Conservation (phyloP, 192 early-diverging fungal species). For the Pilobolus umbonatus region DNA sequence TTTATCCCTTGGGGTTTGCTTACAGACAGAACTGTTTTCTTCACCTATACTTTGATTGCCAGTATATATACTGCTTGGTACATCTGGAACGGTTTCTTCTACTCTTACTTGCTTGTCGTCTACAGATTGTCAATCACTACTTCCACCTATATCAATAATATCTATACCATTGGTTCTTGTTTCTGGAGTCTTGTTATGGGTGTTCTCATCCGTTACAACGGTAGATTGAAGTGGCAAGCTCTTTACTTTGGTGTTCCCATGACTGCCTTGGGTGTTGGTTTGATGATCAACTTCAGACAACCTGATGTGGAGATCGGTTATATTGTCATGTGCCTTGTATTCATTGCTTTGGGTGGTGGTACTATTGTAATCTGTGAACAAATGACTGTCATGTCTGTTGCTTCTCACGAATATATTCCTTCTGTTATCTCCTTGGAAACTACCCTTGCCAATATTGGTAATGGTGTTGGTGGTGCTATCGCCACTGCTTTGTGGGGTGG, state of each 20-base stretch:
- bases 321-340: slow-evolving; percentile 13
- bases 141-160: slow-evolving; percentile 9
- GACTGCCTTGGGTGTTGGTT: slow-evolving; percentile 7
- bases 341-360: slow-evolving; percentile 17
- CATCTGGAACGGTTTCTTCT: slow-evolving; percentile 5
- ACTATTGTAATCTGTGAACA: slow-evolving; percentile 6
- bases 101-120: slow-evolving; percentile 17
- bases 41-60: slow-evolving; percentile 3
- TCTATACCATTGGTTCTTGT: slow-evolving; percentile 8
- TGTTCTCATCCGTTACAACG: not conserved
- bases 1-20: slow-evolving; percentile 9
- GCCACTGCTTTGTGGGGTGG: slow-evolving; percentile 14
- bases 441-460: slow-evolving; percentile 10
- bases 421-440: slow-evolving; percentile 9
- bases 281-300: slow-evolving; percentile 15
- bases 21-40: slow-evolving; percentile 6
- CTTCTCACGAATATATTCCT: slow-evolving; percentile 6
- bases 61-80: slow-evolving; percentile 5
- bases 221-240: slow-evolving; percentile 12
- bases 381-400: slow-evolving; percentile 9
- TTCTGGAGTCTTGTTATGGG: slow-evolving; percentile 12
- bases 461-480: slow-evolving; percentile 8
- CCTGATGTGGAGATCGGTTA: slow-evolving; percentile 3
- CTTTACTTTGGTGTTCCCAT: slow-evolving; percentile 6
- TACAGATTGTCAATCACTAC: slow-evolving; percentile 2